Conservation (phyloP, 2,329 filamentous ascomycete species). For the Aspergillus aculeatinus region DNA sequence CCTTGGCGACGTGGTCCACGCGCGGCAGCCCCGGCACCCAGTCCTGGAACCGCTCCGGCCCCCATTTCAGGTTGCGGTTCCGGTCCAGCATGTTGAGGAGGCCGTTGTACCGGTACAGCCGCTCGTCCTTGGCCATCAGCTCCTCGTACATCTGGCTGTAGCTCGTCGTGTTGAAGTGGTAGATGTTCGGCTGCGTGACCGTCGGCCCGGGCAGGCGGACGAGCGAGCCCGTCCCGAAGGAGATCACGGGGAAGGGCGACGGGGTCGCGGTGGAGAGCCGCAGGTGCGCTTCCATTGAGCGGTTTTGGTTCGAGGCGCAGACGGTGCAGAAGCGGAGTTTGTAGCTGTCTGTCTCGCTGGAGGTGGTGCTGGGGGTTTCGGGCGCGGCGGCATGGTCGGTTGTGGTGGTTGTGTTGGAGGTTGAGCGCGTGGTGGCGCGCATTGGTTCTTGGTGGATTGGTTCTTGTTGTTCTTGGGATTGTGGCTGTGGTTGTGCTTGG, state of each 20-base stretch:
- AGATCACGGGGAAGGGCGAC: constrained; percentile 91
- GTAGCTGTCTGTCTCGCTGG: constrained; percentile 56
- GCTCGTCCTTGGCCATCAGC: constrained; percentile 77
- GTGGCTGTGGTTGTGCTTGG: not conserved
- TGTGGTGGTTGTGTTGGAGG: constrained; percentile 27
- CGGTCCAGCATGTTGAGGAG: constrained; percentile 93
- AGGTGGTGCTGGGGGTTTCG: constrained; percentile 10
- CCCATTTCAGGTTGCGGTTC: constrained; percentile 90
- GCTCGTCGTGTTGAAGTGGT: constrained; percentile 95
- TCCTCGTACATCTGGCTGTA: constrained; percentile 95
- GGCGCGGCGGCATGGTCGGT: constrained; percentile 2
- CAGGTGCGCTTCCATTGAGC: constrained; percentile 99
- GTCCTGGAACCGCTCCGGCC: constrained; percentile 96
- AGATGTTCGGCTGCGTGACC: constrained; percentile 92
- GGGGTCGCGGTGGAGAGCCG: constrained; percentile 73
- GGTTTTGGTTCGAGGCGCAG: constrained; percentile 98
- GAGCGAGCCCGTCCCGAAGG: constrained; percentile 92
- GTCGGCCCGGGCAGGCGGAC: constrained; percentile 89
- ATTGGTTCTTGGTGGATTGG: not conserved
- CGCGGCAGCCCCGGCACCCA: constrained; percentile 87
- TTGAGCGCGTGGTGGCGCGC: not conserved
- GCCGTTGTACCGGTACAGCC: constrained; percentile 87
- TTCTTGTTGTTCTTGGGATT: not conserved
- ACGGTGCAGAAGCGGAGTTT: constrained; percentile 97
- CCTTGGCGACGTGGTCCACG: constrained; percentile 66